These are phyloP conservation scores for Camelina sativa DNA, from an alignment of 345 rosid genomes.

Conservation along the genomic window DNA sequence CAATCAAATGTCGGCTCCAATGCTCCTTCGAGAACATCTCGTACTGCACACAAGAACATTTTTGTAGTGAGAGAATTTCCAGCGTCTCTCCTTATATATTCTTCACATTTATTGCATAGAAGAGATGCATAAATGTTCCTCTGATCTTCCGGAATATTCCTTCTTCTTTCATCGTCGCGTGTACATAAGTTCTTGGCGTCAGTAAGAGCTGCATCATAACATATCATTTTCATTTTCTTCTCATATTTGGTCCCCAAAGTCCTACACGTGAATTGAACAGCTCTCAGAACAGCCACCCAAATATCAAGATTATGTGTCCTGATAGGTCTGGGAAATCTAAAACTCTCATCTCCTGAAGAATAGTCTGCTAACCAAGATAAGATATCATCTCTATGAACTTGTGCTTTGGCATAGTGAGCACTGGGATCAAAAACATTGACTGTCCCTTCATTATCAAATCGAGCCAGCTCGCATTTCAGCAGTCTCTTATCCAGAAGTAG, in stretches of 20 bases:
- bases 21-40: conserved; percentile 18
- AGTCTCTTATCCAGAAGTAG: conserved; percentile 26
- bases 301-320: conserved; percentile 21
- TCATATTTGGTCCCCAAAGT: conserved; percentile 6
- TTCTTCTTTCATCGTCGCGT: conserved; percentile 14
- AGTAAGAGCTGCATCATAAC: background rate
- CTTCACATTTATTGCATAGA: conserved; percentile 5
- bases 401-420: conserved; percentile 6
- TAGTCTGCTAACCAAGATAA: background rate
- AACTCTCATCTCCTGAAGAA: background rate
- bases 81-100: background rate
- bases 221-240: background rate
- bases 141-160: background rate
- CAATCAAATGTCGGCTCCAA: background rate
- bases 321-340: conserved; percentile 9
- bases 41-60: background rate
- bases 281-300: conserved; percentile 28
- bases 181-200: background rate
- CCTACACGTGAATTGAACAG: conserved; percentile 17
- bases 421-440: background rate
- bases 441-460: conserved; percentile 29
- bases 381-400: conserved; percentile 18
- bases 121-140: conserved; percentile 19
- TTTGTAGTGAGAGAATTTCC: background rate
- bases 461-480: conserved; percentile 7